These are phyloP conservation scores for Hygrocybe coccinea DNA, from an alignment of 768 basidiomycete species.

Conservation along the genomic window DNA sequence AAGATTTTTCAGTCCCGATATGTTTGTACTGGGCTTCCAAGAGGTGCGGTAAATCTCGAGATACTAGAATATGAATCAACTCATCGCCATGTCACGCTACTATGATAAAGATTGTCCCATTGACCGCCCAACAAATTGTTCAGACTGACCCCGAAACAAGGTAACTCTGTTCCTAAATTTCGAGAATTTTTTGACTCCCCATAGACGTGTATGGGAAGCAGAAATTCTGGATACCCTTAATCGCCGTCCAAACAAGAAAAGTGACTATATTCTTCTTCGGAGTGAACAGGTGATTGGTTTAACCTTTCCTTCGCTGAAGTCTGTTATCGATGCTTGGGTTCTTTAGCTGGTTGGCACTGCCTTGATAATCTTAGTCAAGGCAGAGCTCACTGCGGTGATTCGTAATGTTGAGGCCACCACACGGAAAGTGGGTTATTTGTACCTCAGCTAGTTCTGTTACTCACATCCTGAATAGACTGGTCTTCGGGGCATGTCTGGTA, in stretches of 20 bases:
- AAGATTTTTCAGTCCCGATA: constrained; percentile 59
- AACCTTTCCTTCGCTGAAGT: neutral
- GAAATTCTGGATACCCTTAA: constrained; percentile 77
- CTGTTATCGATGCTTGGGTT: neutral
- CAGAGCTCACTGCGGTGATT: constrained; percentile 70
- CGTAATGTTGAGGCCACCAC: constrained; percentile 89
- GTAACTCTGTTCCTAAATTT: constrained; percentile 36
- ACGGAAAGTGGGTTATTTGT: constrained; percentile 60
- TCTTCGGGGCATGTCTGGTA: constrained; percentile 89
- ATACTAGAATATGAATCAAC: neutral
- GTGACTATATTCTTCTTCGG: constrained; percentile 78
- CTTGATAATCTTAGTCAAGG: constrained; percentile 77
- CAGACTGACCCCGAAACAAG: constrained; percentile 93
- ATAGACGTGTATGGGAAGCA: constrained; percentile 84
- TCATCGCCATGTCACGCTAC: neutral
- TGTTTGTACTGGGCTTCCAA: constrained; percentile 89
- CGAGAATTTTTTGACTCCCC: neutral
- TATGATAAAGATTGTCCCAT: constrained; percentile 64
- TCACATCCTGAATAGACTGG: constrained; percentile 54
- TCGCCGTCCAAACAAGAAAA: constrained; percentile 57
- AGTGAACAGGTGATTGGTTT: constrained; percentile 73
- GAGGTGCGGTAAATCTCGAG: constrained; percentile 37
- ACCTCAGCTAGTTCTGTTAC: constrained; percentile 2
- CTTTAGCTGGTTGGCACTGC: constrained; percentile 90
- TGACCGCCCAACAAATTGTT: constrained; percentile 96